A percentile compares a stretch with the other conserved stretches of the same genome.
Evolutionary conservation across 2,329 filamentous ascomycete species (phyloP).

Genomic region (Talaromyces sp.): DNA sequence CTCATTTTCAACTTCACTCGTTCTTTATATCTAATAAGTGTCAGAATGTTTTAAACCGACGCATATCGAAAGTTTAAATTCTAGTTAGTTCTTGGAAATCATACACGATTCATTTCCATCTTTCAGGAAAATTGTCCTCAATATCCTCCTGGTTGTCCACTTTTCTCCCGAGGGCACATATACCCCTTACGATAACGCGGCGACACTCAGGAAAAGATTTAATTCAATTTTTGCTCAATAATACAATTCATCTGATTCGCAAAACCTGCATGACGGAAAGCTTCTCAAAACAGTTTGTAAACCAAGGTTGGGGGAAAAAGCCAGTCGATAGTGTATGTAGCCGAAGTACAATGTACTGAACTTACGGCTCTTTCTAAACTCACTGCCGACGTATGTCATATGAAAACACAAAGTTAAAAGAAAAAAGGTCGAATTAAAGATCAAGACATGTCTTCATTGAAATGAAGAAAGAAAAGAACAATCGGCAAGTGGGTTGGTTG

Average conservation of each 20-base stretch:
- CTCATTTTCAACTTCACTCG: too few species aligned
- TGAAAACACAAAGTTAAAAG: background rate
- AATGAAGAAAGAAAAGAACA: background rate
- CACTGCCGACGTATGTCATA: background rate
- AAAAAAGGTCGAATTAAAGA: background rate
- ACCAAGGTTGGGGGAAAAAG: background rate
- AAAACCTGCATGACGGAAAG: slow-evolving; percentile 7
- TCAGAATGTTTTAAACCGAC: too few species aligned
- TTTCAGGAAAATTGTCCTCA: too few species aligned
- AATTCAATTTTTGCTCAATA: background rate
- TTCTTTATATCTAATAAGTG: too few species aligned
- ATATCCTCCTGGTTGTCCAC: too few species aligned
- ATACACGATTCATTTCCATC: background rate
- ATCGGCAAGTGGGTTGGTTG: background rate
- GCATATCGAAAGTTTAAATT: too few species aligned
- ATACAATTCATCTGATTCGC: slow-evolving; percentile 10
- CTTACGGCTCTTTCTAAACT: background rate
- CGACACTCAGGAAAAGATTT: too few species aligned
- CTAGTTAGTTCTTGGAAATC: background rate
- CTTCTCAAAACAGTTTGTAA: slow-evolving; percentile 2
- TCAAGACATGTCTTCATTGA: background rate
- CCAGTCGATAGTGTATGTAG: too few species aligned
- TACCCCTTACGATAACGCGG: too few species aligned
- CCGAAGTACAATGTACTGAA: too few species aligned
- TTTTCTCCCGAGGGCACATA: too few species aligned